Percentiles rank a stretch among this genome's conserved stretches.
These are phyloP conservation scores for Citrus inodora DNA, from an alignment of 345 rosid species.

Conservation along the genomic window DNA sequence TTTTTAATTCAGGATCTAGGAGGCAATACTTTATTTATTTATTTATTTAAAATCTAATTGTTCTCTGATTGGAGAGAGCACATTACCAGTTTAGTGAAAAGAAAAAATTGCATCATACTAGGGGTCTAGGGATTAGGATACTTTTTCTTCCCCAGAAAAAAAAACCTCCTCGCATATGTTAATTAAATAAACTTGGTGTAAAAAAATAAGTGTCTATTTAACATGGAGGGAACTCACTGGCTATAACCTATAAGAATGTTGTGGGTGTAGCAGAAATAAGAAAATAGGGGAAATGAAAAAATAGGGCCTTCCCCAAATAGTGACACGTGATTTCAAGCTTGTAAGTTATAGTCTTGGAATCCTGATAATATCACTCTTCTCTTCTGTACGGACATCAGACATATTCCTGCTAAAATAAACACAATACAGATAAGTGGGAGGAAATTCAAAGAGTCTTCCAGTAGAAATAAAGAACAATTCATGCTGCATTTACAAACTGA, in stretches of 20 bases:
- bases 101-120: neutral
- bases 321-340: neutral
- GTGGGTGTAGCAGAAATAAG: neutral
- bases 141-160: neutral
- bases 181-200: neutral
- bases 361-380: neutral
- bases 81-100: neutral
- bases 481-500: too few species aligned
- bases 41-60: too few species aligned
- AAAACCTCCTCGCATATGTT: neutral
- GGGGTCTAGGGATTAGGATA: neutral
- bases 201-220: neutral
- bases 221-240: neutral
- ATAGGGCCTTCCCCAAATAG: neutral
- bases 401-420: neutral
- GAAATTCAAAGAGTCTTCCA: neutral
- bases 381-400: neutral
- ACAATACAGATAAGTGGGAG: neutral
- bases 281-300: neutral
- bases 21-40: too few species aligned
- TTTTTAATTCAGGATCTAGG: neutral
- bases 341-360: neutral
- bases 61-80: neutral
- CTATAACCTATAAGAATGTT: neutral
- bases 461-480: neutral